These are phyloP conservation scores for Candida stauntonica DNA, from an alignment of 805 yeast genomes.

Conservation along the genomic window DNA sequence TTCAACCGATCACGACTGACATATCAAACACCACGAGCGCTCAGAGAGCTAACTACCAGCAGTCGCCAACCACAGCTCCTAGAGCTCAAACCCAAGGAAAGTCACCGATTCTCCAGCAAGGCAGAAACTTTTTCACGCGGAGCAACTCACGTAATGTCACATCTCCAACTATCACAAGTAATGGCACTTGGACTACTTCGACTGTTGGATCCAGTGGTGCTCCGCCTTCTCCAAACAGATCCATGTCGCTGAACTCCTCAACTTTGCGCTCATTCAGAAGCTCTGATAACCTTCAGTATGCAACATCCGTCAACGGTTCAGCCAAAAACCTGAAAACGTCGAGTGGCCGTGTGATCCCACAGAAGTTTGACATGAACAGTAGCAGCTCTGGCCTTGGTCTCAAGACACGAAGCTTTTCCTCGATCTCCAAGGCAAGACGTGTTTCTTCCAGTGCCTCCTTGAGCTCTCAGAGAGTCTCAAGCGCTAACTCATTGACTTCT, in stretches of 20 bases:
- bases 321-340: constrained; percentile 30
- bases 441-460: constrained; percentile 24
- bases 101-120: constrained; percentile 37
- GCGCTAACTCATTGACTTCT: constrained; percentile 21
- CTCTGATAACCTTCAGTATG: constrained; percentile 22
- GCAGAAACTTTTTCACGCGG: constrained; percentile 32
- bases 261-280: constrained; percentile 30
- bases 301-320: constrained; percentile 26
- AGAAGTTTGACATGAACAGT: constrained; percentile 36
- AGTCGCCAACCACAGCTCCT: constrained; percentile 14
- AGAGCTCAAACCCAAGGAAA: too few species aligned
- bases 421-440: constrained; percentile 28
- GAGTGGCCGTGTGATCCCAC: constrained; percentile 44
- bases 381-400: constrained; percentile 32
- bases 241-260: constrained; percentile 32
- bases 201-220: constrained; percentile 3
- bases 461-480: constrained; percentile 22
- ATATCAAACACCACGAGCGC: constrained; percentile 9
- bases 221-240: constrained; percentile 28
- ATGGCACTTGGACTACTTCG: constrained; percentile 7
- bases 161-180: constrained; percentile 19
- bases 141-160: constrained; percentile 20
- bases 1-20: constrained; percentile 13
- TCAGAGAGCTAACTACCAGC: constrained; percentile 15
- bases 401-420: constrained; percentile 44